A percentile compares a stretch with the other conserved stretches of the same genome.
phyloP scores from a whole-genome alignment of 805 yeast genomes.

The Metschnikowia kofuensis region DNA sequence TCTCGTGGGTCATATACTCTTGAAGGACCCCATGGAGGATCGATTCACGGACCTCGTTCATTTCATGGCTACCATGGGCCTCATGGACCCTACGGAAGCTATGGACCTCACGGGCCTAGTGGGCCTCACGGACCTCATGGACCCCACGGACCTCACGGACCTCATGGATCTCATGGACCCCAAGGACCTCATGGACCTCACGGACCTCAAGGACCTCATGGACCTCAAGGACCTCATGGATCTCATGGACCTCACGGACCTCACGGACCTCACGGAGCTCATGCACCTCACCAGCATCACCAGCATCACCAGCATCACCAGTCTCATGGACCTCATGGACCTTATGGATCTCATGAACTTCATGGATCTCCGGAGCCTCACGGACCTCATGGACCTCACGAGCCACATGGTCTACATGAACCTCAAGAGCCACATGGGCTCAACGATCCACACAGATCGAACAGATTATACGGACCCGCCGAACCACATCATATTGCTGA shows the following conservation, averaged over 20 bases:
- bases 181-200: slow-evolving; percentile 5
- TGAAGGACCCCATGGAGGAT: slow-evolving; percentile 1
- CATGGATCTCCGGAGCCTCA: background rate
- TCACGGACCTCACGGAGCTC: slow-evolving; percentile 9
- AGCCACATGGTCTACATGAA: background rate
- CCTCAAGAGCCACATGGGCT: background rate
- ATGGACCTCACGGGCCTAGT: slow-evolving; percentile 6
- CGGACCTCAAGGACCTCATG: background rate
- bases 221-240: slow-evolving; percentile 4
- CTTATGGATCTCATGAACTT: background rate
- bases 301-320: background rate
- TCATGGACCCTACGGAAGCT: slow-evolving; percentile 2
- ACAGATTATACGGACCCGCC: too few relatives aligned
- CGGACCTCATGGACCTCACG: background rate
- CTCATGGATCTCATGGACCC: slow-evolving; percentile 3
- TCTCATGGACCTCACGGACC: slow-evolving; percentile 6
- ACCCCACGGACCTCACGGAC: background rate
- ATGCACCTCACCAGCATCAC: slow-evolving; percentile 1
- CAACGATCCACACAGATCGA: too few relatives aligned
- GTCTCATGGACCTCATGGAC: background rate
- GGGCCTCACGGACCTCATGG: slow-evolving; percentile 5
- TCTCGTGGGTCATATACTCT: background rate
- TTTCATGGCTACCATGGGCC: slow-evolving; percentile 1
- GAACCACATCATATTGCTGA: too few relatives aligned
- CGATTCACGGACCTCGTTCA: slow-evolving; percentile 1